phyloP scores from a whole-genome alignment of 805 yeast species.

The Zygosaccharomyces bisporus region DNA sequence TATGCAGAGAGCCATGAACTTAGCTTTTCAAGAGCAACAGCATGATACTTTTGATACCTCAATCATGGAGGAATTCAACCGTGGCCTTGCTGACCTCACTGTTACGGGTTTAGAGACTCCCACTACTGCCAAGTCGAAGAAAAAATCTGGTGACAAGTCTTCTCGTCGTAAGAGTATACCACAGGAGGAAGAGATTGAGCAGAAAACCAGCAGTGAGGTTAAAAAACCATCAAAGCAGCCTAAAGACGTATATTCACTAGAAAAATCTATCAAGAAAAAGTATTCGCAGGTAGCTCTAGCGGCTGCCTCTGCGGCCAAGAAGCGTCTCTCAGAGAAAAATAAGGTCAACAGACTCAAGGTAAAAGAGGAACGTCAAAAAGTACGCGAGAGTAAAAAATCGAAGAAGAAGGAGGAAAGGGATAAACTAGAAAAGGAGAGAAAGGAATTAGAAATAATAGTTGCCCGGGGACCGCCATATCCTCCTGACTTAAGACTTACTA shows the following conservation, averaged over 20 bases:
- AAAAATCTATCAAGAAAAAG: constrained; percentile 21
- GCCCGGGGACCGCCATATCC: constrained; percentile 37
- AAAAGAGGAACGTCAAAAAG: constrained; percentile 18
- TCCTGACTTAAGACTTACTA: constrained; percentile 29
- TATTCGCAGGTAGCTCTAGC: constrained; percentile 23
- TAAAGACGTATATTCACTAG: constrained; percentile 17
- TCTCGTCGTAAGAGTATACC: constrained; percentile 6
- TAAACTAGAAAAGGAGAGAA: constrained; percentile 24
- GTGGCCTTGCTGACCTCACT: constrained; percentile 25
- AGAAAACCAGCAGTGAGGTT: not conserved
- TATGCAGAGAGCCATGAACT: constrained; percentile 68
- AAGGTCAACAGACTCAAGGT: constrained; percentile 17
- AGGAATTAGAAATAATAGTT: constrained; percentile 31
- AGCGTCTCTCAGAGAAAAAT: constrained; percentile 22
- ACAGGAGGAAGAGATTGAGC: not conserved
- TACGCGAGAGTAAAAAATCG: constrained; percentile 20
- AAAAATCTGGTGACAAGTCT: constrained; percentile 22
- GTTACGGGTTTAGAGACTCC: constrained; percentile 19
- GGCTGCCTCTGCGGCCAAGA: constrained; percentile 31
- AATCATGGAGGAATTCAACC: constrained; percentile 30
- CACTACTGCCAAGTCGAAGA: constrained; percentile 27
- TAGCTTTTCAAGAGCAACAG: constrained; percentile 60
- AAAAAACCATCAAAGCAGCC: constrained; percentile 9
- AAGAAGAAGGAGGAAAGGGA: constrained; percentile 24
- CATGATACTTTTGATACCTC: constrained; percentile 20